phyloP scores from a whole-genome alignment of 2,329 filamentous ascomycete genomes.

The Botrytis deweyae region DNA sequence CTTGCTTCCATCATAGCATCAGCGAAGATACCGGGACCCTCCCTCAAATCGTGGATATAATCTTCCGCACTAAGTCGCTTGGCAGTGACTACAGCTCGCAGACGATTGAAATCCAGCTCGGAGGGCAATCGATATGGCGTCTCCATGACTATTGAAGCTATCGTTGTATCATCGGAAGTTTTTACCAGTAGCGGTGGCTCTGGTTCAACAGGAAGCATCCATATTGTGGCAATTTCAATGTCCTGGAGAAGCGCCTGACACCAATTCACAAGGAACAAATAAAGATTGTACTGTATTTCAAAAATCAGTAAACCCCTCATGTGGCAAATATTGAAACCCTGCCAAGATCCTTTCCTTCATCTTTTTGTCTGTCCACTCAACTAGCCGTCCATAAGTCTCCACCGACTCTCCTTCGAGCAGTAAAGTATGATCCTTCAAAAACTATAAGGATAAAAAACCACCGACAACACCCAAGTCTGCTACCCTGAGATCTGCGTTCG shows the following conservation, averaged over 20 bases:
- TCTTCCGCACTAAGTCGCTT: background rate
- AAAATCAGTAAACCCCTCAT: background rate
- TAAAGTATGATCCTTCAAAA: background rate
- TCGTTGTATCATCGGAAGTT: background rate
- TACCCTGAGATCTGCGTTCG: background rate
- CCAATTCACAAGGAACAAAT: background rate
- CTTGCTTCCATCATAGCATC: background rate
- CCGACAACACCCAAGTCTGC: background rate
- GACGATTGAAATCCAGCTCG: background rate
- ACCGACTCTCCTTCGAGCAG: background rate
- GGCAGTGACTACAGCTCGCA: background rate
- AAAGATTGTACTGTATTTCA: background rate
- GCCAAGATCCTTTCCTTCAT: background rate
- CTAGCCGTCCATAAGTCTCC: background rate
- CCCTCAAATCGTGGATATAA: background rate
- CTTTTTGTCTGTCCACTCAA: background rate
- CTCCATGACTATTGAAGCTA: background rate
- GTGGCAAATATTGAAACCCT: background rate
- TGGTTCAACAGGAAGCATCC: background rate
- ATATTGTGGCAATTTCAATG: background rate
- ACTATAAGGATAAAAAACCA: rapidly evolving
- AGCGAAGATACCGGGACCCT: background rate
- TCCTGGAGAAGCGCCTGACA: background rate
- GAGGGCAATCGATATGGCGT: background rate
- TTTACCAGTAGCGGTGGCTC: background rate